Evolutionary conservation across 2,329 filamentous ascomycete genomes (phyloP), one percentile per base, ranked within the genome.

Genomic region (Sclerotiophoma versabilis): DNA sequence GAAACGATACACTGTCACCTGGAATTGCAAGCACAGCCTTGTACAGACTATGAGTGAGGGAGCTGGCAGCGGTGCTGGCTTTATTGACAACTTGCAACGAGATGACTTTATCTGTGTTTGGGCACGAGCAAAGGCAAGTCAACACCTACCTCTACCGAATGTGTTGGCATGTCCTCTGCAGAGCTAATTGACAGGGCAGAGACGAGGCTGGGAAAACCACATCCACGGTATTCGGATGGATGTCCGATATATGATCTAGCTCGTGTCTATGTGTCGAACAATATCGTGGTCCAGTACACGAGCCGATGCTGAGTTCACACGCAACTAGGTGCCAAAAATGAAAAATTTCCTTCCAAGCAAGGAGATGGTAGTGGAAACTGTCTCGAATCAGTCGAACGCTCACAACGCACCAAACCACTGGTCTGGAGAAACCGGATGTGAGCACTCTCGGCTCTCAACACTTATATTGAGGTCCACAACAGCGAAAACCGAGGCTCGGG

Each of bases 41-140:
- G 15, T 22, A 7, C 59, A 46, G 22, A 22, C 49, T 11, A 49
- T 46, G 3, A 51, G 52, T 27, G 50, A 55, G 41, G 58, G 63
- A 6, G 43, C 59, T 27, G 64, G 62, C 19, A 45, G 49, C 11
- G 62, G 60, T 4, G 39, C 59, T 27, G 53, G 41, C 3, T 65
- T 66, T 14, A 49, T 64, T 8, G 59, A 64, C 17, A 33, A 46
- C 9, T 32, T 66, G 17, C 22, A 53, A 46, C 12, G 52, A 9
- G 47, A 58, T 17, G 62, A 68, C 30, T 50, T 52, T 29, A 63
- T 69, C 9, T 58, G 48, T 27, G 43, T 65, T 2, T 64, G 55
- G 59, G 60, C 60, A 20, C 57, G 61, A 29, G 61, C 54, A 8
- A 67, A 65, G 59, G 66, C 69, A 33, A 54, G 57, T 44, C 17